Evolutionary conservation across 2,329 filamentous ascomycete species (phyloP).

Genomic region (Pseudopithomyces maydicus): DNA sequence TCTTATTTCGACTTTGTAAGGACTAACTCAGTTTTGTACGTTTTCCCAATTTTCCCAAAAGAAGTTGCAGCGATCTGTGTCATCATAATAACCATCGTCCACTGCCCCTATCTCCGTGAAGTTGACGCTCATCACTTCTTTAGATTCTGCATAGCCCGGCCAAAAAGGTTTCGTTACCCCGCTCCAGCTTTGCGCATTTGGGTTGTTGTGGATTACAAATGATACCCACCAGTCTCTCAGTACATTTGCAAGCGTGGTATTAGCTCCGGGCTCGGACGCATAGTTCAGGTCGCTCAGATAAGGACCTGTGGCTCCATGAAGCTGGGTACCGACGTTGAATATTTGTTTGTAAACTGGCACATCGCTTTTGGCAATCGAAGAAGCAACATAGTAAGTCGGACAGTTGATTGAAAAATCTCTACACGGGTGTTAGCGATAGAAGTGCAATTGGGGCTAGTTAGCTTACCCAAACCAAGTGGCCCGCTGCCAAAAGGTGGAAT

Average conservation of each 20-base stretch:
- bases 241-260: conserved; percentile 38
- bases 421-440: not conserved
- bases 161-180: conserved; percentile 29
- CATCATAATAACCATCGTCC: conserved; percentile 13
- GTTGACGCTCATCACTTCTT: conserved; percentile 14
- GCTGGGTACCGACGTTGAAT: conserved; percentile 41
- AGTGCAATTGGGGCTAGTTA: too few species aligned
- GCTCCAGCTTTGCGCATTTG: conserved; percentile 34
- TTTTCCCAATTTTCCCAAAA: conserved; percentile 9
- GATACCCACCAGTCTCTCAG: conserved; percentile 42
- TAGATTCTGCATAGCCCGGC: conserved; percentile 30
- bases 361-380: conserved; percentile 23
- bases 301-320: conserved; percentile 35
- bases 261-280: conserved; percentile 21
- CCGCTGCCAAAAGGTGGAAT: conserved; percentile 46
- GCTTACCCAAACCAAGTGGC: conserved; percentile 41
- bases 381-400: conserved; percentile 39
- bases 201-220: conserved; percentile 41
- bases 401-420: conserved; percentile 46
- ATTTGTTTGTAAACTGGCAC: conserved; percentile 38
- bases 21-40: conserved; percentile 9
- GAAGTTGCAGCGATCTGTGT: conserved; percentile 11
- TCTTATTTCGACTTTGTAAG: not conserved
- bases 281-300: conserved; percentile 26
- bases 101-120: conserved; percentile 14